Evolutionary conservation across 2,329 filamentous ascomycete species (phyloP), one percentile per base, ranked within the genome.

Genomic region (Xylariales sp.): DNA sequence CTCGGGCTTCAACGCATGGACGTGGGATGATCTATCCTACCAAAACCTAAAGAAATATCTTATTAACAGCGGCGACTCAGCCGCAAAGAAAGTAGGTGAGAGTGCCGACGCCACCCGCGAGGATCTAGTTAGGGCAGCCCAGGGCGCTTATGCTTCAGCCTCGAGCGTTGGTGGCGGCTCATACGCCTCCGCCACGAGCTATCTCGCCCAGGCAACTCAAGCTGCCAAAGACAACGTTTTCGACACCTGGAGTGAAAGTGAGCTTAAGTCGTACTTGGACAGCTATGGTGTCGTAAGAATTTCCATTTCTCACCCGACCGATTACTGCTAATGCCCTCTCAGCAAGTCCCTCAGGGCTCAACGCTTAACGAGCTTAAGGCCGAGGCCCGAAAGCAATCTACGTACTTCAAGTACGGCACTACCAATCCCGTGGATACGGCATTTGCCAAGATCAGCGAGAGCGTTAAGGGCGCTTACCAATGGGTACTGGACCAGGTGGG

Each of bases 221-320:
- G 77, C 86, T 9, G 90, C 85, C 55, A 93, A 93, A 82, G 83
- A 88, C 55, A 84, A 80, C 30, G 83, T 87, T 0, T 95, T 95
- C 71, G 89, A 93, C 60, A 87, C 87, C 0, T 95, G 92, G 92
- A 91, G 85, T 64, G 86, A 89, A 74, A 86, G 86, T 53, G 91
- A 95, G 32, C 83, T 96, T 69, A 94, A 95, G 84, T 82, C 87
- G 0, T 95, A 94, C 75, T 86, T 95, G 6, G 92, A 95, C 77
- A 91, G 89, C 69, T 95, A 93, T 71, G 93, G 93, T 45, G 82
- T 95, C 48, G 84, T 86, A 62, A 82, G 80, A 30, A 30, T 16
- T 75, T 56, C 23, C 5, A 39, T 50, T 39, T 53, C 3, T 8
- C 14, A 36, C 7, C 10, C 18, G 14, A 8, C 6, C 69, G 5